Percentiles rank a stretch among this genome's conserved stretches.
These are phyloP conservation scores for Didymellaceae sp. DNA, from an alignment of 2,329 filamentous ascomycete species.

Conservation along the genomic window DNA sequence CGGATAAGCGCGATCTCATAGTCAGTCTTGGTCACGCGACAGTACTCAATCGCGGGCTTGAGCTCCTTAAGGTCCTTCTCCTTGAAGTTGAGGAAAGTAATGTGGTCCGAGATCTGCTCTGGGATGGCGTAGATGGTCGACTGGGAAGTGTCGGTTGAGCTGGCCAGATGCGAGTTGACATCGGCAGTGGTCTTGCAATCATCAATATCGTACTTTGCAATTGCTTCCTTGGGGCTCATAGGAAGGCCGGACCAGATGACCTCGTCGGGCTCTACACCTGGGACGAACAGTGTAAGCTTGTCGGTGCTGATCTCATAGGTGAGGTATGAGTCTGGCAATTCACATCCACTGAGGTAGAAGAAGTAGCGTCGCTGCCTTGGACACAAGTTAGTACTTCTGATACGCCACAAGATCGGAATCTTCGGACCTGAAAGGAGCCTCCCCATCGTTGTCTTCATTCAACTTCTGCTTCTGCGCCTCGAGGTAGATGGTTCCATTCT, in stretches of 20 bases:
- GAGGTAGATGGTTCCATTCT: conserved; percentile 80
- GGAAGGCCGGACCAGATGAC: conserved; percentile 96
- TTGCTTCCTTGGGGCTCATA: conserved; percentile 75
- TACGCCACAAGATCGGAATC: neutral
- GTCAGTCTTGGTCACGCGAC: conserved; percentile 81
- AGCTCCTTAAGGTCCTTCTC: conserved; percentile 64
- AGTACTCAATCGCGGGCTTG: conserved; percentile 75
- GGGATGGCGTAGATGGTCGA: conserved; percentile 76
- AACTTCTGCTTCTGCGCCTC: conserved; percentile 83
- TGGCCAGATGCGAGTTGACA: conserved; percentile 74
- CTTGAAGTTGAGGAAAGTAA: conserved; percentile 74
- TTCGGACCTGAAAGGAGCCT: conserved; percentile 76
- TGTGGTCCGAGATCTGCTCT: conserved; percentile 74
- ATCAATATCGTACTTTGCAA: conserved; percentile 71
- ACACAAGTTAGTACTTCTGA: neutral
- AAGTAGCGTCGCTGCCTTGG: conserved; percentile 88
- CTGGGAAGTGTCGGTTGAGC: conserved; percentile 55
- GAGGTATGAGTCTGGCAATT: conserved; percentile 79
- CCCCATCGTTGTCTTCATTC: conserved; percentile 88
- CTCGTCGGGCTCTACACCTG: conserved; percentile 82
- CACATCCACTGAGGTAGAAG: conserved; percentile 90
- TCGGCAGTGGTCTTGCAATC: conserved; percentile 74
- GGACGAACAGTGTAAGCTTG: conserved; percentile 86
- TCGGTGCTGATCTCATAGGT: conserved; percentile 79
- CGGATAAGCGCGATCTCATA: conserved; percentile 85